These are phyloP conservation scores for Nitzschia sp. DNA, from an alignment of 108 stramenopile genomes.

Conservation along the genomic window DNA sequence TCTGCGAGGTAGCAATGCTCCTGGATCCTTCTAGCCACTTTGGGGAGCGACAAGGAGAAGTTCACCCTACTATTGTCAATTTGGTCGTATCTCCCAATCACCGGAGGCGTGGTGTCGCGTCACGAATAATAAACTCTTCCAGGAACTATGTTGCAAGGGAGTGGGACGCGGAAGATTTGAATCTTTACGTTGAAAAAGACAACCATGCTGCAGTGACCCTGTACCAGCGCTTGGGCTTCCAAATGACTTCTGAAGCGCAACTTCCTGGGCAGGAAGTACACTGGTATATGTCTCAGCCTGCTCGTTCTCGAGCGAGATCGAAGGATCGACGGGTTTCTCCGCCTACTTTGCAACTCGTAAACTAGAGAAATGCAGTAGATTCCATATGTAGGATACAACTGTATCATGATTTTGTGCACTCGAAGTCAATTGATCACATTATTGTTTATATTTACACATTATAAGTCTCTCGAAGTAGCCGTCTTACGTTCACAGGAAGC, in stretches of 20 bases:
- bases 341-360: neutral
- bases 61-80: conserved; percentile 65
- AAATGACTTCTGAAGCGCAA: conserved; percentile 3
- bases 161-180: conserved; percentile 41
- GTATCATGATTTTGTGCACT: no score
- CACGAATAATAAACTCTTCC: conserved; percentile 47
- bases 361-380: no score
- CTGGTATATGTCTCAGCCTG: conserved; percentile 12
- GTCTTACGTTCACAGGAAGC: conserved; percentile 71
- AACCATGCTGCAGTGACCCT: conserved; percentile 58
- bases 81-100: conserved; percentile 51
- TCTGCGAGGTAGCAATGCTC: conserved; percentile 77
- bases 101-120: conserved; percentile 69
- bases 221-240: conserved; percentile 56
- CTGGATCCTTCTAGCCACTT: conserved; percentile 22
- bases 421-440: neutral
- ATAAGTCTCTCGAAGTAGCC: conserved; percentile 63
- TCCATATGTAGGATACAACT: no score
- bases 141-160: conserved; percentile 35
- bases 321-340: neutral
- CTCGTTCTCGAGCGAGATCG: neutral
- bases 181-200: conserved; percentile 63
- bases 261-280: neutral
- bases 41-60: conserved; percentile 1
- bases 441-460: conserved; percentile 28